phyloP scores from a whole-genome alignment of 139 green algal genomes.

The Astrephomene gubernaculifera region DNA sequence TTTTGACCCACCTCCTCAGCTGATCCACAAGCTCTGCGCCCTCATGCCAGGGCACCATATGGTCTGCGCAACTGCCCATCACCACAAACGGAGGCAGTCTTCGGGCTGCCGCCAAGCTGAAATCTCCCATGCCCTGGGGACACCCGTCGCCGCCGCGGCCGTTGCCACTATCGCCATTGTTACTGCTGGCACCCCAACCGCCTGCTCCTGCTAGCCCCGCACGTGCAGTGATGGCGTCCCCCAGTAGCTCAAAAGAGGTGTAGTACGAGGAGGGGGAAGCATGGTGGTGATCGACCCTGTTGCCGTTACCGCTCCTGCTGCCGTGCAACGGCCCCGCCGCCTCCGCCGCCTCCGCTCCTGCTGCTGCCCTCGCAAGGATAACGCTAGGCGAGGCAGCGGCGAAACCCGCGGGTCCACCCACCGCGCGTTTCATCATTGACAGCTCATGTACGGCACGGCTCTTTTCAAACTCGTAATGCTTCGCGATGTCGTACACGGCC shows the following conservation, averaged over 20 bases:
- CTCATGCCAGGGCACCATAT: conserved; percentile 63
- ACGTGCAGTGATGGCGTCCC: conserved; percentile 63
- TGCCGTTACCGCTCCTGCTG: too few relatives aligned
- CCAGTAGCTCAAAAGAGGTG: conserved; percentile 44
- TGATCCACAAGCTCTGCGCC: conserved; percentile 40
- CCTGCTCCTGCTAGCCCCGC: conserved; percentile 51
- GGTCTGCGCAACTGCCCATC: conserved; percentile 50
- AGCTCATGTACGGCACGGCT: conserved; percentile 76
- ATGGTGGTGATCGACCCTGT: neutral
- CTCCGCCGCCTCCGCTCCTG: neutral
- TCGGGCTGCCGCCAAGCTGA: neutral
- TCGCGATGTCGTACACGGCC: conserved; percentile 87
- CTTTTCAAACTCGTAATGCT: conserved; percentile 88
- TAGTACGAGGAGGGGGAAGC: conserved; percentile 21
- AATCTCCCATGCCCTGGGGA: too few relatives aligned
- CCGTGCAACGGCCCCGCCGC: too few relatives aligned
- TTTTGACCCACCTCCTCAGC: neutral
- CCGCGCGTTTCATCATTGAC: conserved; percentile 87
- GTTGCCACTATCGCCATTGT: neutral
- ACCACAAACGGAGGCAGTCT: conserved; percentile 45
- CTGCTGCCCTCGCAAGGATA: conserved; percentile 62
- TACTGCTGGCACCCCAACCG: neutral
- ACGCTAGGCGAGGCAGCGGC: conserved; percentile 72
- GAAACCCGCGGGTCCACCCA: conserved; percentile 75
- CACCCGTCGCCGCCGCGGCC: neutral